Evolutionary conservation across 345 rosid genomes (phyloP).

Genomic region (Acer saccharum): DNA sequence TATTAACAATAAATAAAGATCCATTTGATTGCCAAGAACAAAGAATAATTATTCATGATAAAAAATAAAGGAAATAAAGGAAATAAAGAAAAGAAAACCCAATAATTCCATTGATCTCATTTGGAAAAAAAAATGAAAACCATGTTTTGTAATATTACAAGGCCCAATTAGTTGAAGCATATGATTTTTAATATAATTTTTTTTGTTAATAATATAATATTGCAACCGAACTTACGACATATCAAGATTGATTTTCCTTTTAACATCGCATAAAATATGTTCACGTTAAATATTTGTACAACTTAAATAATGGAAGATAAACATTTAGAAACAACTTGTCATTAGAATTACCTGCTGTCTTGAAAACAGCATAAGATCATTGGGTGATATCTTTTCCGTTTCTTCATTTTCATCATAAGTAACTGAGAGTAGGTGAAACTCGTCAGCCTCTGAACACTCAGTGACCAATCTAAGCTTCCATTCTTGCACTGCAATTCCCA

Average conservation of each 20-base stretch:
- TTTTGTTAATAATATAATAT: too few species aligned
- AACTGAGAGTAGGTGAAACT: conserved; percentile 60
- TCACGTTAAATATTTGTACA: background rate
- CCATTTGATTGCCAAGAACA: too few species aligned
- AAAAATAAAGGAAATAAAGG: background rate
- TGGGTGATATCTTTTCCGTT: conserved; percentile 57
- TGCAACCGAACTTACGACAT: background rate
- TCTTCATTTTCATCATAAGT: conserved; percentile 58
- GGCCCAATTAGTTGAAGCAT: background rate
- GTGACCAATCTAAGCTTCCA: conserved; percentile 68
- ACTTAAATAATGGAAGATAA: background rate
- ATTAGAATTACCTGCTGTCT: conserved; percentile 61
- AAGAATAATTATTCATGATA: background rate
- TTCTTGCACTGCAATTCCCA: conserved; percentile 45
- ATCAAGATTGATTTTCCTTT: background rate
- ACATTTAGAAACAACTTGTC: background rate
- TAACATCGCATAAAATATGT: background rate
- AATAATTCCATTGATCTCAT: background rate
- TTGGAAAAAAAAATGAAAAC: background rate
- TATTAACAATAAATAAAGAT: too few species aligned
- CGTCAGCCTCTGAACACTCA: conserved; percentile 77
- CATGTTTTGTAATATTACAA: background rate
- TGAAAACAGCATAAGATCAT: conserved; percentile 84
- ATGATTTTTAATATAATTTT: background rate
- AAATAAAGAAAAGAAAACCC: background rate